Percentiles rank a stretch among this genome's conserved stretches.
These are phyloP conservation scores for Salvia miltiorrhiza DNA, from an alignment of 257 asterid genomes.

Conservation along the genomic window DNA sequence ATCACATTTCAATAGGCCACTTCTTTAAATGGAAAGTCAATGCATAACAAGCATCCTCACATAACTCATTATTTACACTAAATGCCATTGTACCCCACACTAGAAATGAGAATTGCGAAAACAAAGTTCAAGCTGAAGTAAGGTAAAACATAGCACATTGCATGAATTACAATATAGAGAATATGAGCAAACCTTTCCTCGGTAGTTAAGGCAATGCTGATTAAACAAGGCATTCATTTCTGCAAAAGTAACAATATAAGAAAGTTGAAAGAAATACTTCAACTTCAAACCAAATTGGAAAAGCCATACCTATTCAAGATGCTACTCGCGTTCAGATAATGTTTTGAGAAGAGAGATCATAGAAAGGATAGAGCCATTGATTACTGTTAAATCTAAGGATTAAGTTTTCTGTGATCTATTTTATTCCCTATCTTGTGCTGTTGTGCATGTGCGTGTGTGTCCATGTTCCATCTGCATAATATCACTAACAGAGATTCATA, in stretches of 20 bases:
- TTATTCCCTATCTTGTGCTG: not conserved
- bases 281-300: slow-evolving; percentile 8
- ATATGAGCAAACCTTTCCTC: slow-evolving; percentile 75
- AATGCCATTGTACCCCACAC: no score
- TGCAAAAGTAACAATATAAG: slow-evolving; percentile 35
- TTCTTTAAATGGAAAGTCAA: no score
- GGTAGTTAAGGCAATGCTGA: slow-evolving; percentile 74
- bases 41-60: no score
- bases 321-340: not conserved
- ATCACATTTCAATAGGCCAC: no score
- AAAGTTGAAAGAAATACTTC: slow-evolving; percentile 9
- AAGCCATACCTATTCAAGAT: not conserved
- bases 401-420: not conserved
- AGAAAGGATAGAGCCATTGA: not conserved
- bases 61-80: no score
- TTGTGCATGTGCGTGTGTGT: not conserved
- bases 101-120: not conserved
- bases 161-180: not conserved
- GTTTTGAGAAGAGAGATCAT: not conserved
- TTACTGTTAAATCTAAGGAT: not conserved
- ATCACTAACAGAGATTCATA: not conserved
- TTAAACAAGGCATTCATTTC: slow-evolving; percentile 78
- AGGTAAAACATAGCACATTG: not conserved
- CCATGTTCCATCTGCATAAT: not conserved
- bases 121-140: not conserved